phyloP scores from a whole-genome alignment of 2,329 filamentous ascomycete species.

The Pseudocercospora musae region DNA sequence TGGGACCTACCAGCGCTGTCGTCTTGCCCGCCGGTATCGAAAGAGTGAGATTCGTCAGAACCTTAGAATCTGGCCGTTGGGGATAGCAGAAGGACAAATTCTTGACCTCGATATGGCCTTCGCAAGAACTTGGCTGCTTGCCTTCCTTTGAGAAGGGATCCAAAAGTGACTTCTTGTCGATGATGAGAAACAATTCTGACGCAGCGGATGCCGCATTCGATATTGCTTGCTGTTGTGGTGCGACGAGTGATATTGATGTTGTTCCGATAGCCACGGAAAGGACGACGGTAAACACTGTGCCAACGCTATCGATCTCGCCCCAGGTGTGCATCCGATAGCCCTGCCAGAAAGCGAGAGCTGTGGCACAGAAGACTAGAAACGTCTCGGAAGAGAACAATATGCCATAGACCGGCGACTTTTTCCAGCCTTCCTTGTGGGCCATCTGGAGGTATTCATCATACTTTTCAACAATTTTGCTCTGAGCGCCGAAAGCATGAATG shows the following conservation, averaged over 20 bases:
- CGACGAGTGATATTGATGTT: slow-evolving; percentile 39
- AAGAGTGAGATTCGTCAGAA: slow-evolving; percentile 37
- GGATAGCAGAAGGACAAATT: slow-evolving; percentile 73
- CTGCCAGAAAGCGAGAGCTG: slow-evolving; percentile 44
- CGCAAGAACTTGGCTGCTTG: slow-evolving; percentile 21
- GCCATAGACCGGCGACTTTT: slow-evolving; percentile 44
- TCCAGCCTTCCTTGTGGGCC: slow-evolving; percentile 45
- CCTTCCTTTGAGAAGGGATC: slow-evolving; percentile 37
- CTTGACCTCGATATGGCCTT: slow-evolving; percentile 57
- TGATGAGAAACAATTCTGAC: slow-evolving; percentile 41
- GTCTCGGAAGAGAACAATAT: slow-evolving; percentile 31
- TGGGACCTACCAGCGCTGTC: slow-evolving; percentile 45
- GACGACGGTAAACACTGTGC: slow-evolving; percentile 37
- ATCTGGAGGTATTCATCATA: slow-evolving; percentile 45
- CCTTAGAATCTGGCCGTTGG: slow-evolving; percentile 35
- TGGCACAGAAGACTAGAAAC: slow-evolving; percentile 43
- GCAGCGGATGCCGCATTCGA: slow-evolving; percentile 44
- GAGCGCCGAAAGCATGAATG: slow-evolving; percentile 50
- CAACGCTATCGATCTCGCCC: slow-evolving; percentile 33
- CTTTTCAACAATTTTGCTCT: slow-evolving; percentile 41
- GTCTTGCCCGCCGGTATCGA: slow-evolving; percentile 41
- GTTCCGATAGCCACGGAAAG: slow-evolving; percentile 37
- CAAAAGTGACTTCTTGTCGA: slow-evolving; percentile 41
- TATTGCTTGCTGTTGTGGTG: slow-evolving; percentile 42
- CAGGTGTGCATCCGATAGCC: slow-evolving; percentile 39